Percentiles rank a stretch among this genome's conserved stretches.
Conservation (phyloP, 164 flowering plant genomes). For the Liquidambar formosana region DNA sequence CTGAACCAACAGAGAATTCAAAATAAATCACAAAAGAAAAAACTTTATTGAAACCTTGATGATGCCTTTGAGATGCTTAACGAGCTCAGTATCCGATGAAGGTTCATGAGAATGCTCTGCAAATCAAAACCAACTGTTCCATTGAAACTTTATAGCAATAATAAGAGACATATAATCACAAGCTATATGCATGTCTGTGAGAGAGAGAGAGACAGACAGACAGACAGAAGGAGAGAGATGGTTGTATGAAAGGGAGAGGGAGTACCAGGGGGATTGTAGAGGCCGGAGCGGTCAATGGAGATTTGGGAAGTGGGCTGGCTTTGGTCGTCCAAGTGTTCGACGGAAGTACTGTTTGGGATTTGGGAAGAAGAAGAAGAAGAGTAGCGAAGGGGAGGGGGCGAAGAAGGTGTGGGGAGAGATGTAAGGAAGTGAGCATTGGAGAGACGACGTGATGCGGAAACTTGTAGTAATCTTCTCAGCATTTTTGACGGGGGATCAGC, state of each 20-base stretch:
- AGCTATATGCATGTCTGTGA: too few relatives aligned
- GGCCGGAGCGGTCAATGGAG: conserved; percentile 76
- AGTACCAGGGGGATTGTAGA: conserved; percentile 59
- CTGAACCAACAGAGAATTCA: conserved; percentile 1
- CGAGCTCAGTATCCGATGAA: conserved; percentile 67
- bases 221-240: too few relatives aligned
- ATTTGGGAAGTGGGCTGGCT: conserved; percentile 30
- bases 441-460: conserved; percentile 14
- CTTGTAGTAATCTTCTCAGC: conserved; percentile 26
- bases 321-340: conserved; percentile 38
- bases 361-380: conserved; percentile 21
- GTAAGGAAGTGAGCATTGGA: conserved; percentile 4
- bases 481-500: background rate
- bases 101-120: conserved; percentile 82
- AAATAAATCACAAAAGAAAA: background rate
- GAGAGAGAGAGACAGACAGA: background rate
- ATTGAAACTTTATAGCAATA: background rate
- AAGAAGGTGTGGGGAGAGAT: conserved; percentile 8
- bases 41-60: conserved; percentile 61
- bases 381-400: background rate
- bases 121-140: conserved; percentile 1
- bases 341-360: conserved; percentile 15
- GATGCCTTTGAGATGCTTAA: conserved; percentile 79
- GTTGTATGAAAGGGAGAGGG: too few relatives aligned
- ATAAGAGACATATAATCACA: background rate